Base-by-base conservation (phyloP, 345 rosid genomes). In the Litchi chinensis region DNA sequence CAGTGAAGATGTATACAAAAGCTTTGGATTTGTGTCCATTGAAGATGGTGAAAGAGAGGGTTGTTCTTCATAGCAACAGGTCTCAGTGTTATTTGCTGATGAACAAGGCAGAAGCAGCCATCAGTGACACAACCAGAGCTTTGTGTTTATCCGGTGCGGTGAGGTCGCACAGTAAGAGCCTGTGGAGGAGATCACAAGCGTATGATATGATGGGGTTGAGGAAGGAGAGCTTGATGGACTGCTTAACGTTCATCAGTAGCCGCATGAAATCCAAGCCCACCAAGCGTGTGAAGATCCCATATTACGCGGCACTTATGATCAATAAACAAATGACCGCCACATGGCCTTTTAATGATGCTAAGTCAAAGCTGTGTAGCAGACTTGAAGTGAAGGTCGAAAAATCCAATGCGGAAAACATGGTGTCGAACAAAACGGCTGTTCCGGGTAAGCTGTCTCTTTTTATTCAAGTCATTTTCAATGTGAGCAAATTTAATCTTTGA, bases 101-200 rank as follows among this genome's bases (percentile, higher is more conserved):
- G 73, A 84, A 78, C 75, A 74, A 89, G 73, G 82, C 92, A 59
- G 93, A 84, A 24, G 82, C 79, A 0, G 97, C 93, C 50, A 84
- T 93, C 65, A 90, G 97, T 74, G 98, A 95, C 83, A 76, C 97
- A 10, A 91, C 97, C 4, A 87, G 93, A 79, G 97, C 98, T 76
- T 56, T 93, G 81, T 86, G 93, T 66, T 79, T 93, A 46, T 90
- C 91, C 22, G 71, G 78, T 74, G 60, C 70, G 5, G 73, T 22
- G 59, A 82, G 76, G 57, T 87, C 86, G 6, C 97, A 93, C 41
- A 77, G 79, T 75, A 95, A 87, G 89, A 93, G 98, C 85, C 81
- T 95, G 81, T 95, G 98, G 97, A 90, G 98, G 87, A 83, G 98
- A 84, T 87, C 97, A 48, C 98, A 93, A 85, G 98, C 97, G 64